Evolutionary conservation across 805 yeast species (phyloP).

Genomic region (Candida sakaeoensis): DNA sequence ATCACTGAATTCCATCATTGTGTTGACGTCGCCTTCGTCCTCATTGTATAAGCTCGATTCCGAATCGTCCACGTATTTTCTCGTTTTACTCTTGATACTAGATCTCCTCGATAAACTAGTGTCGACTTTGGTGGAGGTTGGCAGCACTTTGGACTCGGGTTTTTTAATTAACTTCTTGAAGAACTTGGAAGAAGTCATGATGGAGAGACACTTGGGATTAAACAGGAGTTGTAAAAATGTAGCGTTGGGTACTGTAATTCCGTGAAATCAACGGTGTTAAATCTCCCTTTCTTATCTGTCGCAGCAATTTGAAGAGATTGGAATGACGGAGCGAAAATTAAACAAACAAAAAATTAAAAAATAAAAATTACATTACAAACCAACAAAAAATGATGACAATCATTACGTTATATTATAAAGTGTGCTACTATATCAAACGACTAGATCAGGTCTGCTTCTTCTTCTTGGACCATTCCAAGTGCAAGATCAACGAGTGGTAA

Average conservation of each 20-base stretch:
- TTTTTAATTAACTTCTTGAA: conserved; percentile 3
- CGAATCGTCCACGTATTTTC: conserved; percentile 18
- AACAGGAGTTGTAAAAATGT: neutral
- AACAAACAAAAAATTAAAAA: too few relatives aligned
- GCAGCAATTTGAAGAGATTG: neutral
- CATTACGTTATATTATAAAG: neutral
- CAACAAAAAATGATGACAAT: neutral
- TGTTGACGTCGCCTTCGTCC: conserved; percentile 16
- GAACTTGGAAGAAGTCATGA: conserved; percentile 1
- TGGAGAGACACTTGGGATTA: neutral
- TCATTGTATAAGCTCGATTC: conserved; percentile 21
- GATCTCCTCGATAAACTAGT: conserved; percentile 1
- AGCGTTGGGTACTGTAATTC: too few relatives aligned
- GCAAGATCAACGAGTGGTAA: conserved; percentile 78
- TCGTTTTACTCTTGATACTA: conserved; percentile 1
- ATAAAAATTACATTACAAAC: neutral
- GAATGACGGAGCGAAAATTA: too few relatives aligned
- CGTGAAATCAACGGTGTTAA: neutral
- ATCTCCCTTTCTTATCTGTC: neutral
- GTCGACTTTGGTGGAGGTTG: neutral
- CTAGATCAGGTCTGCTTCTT: conserved; percentile 24
- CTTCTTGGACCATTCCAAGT: conserved; percentile 46
- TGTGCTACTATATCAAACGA: neutral
- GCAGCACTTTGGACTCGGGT: neutral
- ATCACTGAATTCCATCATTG: conserved; percentile 5